A percentile compares a stretch with the other conserved stretches of the same genome.
Evolutionary conservation across 1,284 basidiomycete species (phyloP).

Genomic region (Sporisorium iseilematis-ciliati): DNA sequence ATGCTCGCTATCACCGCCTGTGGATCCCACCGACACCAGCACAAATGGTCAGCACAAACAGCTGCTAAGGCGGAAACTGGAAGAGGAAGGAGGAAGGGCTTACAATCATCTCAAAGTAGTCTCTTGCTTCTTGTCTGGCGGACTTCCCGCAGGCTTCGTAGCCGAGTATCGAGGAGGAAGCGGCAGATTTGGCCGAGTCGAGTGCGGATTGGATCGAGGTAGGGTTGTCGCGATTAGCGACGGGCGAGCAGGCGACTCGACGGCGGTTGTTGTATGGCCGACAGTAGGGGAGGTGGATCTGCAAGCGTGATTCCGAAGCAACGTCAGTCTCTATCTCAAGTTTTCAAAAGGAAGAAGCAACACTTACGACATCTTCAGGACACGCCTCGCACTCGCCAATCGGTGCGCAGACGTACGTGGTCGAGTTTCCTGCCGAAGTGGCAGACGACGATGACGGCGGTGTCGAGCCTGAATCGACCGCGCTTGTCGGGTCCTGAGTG

Average conservation of each 20-base stretch:
- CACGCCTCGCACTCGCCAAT: constrained; percentile 47
- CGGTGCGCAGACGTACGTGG: constrained; percentile 36
- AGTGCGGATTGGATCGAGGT: constrained; percentile 16
- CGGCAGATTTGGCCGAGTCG: background rate
- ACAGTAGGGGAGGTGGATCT: constrained; percentile 54
- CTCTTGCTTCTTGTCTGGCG: constrained; percentile 38
- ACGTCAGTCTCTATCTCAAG: background rate
- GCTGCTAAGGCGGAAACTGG: background rate
- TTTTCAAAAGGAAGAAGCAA: background rate
- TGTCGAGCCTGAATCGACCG: background rate
- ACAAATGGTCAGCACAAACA: background rate
- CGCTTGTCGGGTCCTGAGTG: background rate
- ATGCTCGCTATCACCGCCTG: constrained; percentile 29
- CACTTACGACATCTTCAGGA: constrained; percentile 47
- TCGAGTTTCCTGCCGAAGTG: background rate
- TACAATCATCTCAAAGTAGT: constrained; percentile 51
- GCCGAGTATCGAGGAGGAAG: constrained; percentile 11
- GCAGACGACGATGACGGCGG: background rate
- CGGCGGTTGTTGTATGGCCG: constrained; percentile 62
- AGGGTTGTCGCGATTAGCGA: constrained; percentile 6
- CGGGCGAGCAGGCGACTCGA: constrained; percentile 36
- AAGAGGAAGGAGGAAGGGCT: background rate
- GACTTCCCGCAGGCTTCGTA: constrained; percentile 54
- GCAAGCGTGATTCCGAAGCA: too few species aligned
- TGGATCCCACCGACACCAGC: background rate